Evolutionary conservation across 495 filamentous ascomycete genomes (phyloP).

Genomic region (Xylaria castorea): DNA sequence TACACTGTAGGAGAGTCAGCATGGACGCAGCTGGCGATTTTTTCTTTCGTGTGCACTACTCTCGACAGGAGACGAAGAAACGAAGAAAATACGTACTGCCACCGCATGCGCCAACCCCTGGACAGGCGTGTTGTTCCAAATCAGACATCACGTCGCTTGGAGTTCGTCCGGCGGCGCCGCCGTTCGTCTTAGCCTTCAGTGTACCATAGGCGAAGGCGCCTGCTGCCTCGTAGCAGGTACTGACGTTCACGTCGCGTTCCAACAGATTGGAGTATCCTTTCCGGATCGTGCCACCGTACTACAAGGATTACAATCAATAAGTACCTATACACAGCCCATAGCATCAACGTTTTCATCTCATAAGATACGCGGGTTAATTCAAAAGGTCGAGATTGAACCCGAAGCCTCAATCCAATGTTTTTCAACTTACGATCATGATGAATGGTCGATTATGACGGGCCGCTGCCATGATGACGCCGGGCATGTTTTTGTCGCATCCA

Average conservation of each 20-base stretch:
- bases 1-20: slow-evolving; percentile 63
- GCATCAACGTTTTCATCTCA: not conserved
- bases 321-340: slow-evolving; percentile 56
- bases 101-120: slow-evolving; percentile 91
- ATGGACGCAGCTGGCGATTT: not conserved
- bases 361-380: not conserved
- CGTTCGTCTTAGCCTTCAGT: slow-evolving; percentile 52
- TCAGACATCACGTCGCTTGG: slow-evolving; percentile 85
- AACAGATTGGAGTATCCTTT: slow-evolving; percentile 83
- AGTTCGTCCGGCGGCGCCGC: slow-evolving; percentile 50
- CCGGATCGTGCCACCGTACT: slow-evolving; percentile 88
- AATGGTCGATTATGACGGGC: slow-evolving; percentile 90
- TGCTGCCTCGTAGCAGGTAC: slow-evolving; percentile 86
- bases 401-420: not conserved
- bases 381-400: not conserved
- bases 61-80: not conserved
- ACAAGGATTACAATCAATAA: not conserved
- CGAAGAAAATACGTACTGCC: slow-evolving; percentile 57
- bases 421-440: slow-evolving; percentile 56
- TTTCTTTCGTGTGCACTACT: not conserved
- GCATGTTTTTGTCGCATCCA: slow-evolving; percentile 99
- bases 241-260: slow-evolving; percentile 84
- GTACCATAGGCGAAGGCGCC: slow-evolving; percentile 85
- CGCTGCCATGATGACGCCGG: slow-evolving; percentile 71
- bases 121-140: slow-evolving; percentile 84